Evolutionary conservation across 2,329 filamentous ascomycete genomes (phyloP), one percentile per base, ranked within the genome.

Genomic region (Stachybotrys echinatus): DNA sequence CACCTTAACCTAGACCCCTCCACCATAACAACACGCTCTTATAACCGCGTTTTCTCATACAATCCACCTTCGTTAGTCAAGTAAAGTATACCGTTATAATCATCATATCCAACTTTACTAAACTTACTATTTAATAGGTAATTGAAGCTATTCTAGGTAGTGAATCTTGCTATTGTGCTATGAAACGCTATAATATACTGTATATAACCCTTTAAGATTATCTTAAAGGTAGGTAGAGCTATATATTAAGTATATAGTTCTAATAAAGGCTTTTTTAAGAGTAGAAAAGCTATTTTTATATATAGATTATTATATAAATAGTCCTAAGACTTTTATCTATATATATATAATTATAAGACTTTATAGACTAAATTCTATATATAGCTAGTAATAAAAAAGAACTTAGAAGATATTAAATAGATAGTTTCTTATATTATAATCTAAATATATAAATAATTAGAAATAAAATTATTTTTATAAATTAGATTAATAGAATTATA

Each of bases 1-100:
- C 27, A 31, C 27, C 27, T 31, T 12, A 12, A 31, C 12, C 27
- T 83, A 0, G 62, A 84, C 8, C 70, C 66, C 10, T 72, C 74
- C 6, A 73, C 83, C 12, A 58, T 83, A 6, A 31, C 27, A 31
- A 31, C 27, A 12, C 27, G 27, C 27, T 31, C 42, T 39, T 22
- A 23, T 17, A 48, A 31, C 45, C 45, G 27, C 31, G 45, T 38
- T 38, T 38, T 48, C 45, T 39, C 34, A 31, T 38, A 31, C 34
- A 48, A 48, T 48, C 21, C 17, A 37, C 10, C 20, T 39, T 6
- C 18, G 38, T 12, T 21, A 5, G 21, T 8, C 12, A 48, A 48
- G 39, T 21, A 39, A 39, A 43, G 12, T 31, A 31, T 18, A 34
- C 27, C 20, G 17, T 18, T 37, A 19, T 20, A 34, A 27, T 31